Percentiles rank a stretch among this genome's conserved stretches.
Conservation (phyloP, 352 stramenopile species). For the Phytopythium mirpurense region DNA sequence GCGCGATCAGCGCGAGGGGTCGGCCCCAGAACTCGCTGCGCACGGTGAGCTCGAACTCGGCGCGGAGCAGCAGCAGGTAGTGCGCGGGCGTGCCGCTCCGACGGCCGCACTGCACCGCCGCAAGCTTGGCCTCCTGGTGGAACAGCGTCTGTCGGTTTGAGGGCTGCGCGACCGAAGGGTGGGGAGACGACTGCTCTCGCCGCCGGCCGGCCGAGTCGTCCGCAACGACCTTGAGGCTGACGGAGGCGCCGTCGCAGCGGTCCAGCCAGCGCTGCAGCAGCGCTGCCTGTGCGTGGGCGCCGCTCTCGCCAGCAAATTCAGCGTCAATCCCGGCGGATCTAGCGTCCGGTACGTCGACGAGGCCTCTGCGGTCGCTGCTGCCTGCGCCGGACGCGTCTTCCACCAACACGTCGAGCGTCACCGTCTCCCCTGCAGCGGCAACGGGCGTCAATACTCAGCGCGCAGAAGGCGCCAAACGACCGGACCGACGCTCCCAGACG, state of each 20-base stretch:
- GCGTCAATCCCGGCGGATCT: too few relatives aligned
- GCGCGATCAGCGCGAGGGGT: conserved; percentile 42
- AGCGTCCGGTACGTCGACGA: too few relatives aligned
- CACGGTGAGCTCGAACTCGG: conserved; percentile 56
- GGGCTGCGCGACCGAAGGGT: not conserved
- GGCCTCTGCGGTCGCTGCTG: too few relatives aligned
- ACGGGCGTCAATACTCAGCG: not conserved
- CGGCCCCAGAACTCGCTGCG: conserved; percentile 57
- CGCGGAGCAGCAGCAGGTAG: conserved; percentile 24
- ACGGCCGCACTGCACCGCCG: conserved; percentile 14
- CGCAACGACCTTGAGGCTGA: conserved; percentile 47
- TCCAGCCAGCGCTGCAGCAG: conserved; percentile 29
- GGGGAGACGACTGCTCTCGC: conserved; percentile 7
- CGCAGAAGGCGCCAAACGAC: not conserved
- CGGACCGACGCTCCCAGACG: not conserved
- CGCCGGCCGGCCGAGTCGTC: conserved; percentile 1
- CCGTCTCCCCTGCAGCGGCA: conserved; percentile 39
- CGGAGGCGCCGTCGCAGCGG: conserved; percentile 39
- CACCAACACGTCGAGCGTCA: conserved; percentile 33
- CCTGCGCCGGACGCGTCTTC: conserved; percentile 5
- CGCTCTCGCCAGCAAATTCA: too few relatives aligned
- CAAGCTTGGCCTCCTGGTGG: conserved; percentile 51
- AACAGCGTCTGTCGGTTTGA: conserved; percentile 33
- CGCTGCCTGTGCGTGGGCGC: not conserved
- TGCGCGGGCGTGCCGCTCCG: conserved; percentile 1